Percentiles rank a stretch among this genome's conserved stretches.
Evolutionary conservation across 2,329 filamentous ascomycete species (phyloP).

Genomic region (Colletotrichum nymphaeae): DNA sequence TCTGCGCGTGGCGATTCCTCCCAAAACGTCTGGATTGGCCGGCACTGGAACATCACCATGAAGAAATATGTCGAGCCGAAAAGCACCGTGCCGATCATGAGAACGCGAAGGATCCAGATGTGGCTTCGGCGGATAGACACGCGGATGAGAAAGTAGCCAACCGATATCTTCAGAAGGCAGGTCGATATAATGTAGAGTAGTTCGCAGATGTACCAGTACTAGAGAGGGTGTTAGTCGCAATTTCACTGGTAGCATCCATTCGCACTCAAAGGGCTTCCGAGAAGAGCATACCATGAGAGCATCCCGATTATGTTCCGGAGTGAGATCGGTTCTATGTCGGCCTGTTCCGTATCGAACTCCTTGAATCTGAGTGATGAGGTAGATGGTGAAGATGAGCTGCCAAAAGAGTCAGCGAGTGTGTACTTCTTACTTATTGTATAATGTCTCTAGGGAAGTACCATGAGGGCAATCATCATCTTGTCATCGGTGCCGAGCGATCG

Average conservation of each 20-base stretch:
- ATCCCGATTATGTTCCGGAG: constrained; percentile 35
- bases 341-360: constrained; percentile 45
- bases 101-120: constrained; percentile 48
- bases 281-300: constrained; percentile 44
- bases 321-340: constrained; percentile 38
- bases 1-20: constrained; percentile 40
- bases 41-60: constrained; percentile 53
- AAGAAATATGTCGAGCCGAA: constrained; percentile 55
- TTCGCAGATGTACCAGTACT: constrained; percentile 56
- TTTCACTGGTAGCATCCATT: background rate
- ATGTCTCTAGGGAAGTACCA: constrained; percentile 39
- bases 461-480: constrained; percentile 46
- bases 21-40: constrained; percentile 53
- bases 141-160: constrained; percentile 55
- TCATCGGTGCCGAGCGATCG: constrained; percentile 47
- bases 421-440: background rate
- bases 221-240: background rate
- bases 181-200: constrained; percentile 51
- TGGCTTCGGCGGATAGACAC: constrained; percentile 49
- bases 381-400: constrained; percentile 40
- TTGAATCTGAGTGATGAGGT: constrained; percentile 39
- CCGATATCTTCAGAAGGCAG: constrained; percentile 50
- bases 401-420: constrained; percentile 15
- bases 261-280: background rate
- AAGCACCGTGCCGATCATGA: constrained; percentile 48